Base-by-base conservation (phyloP, 306 rosid genomes). In the Pyrus communis region DNA sequence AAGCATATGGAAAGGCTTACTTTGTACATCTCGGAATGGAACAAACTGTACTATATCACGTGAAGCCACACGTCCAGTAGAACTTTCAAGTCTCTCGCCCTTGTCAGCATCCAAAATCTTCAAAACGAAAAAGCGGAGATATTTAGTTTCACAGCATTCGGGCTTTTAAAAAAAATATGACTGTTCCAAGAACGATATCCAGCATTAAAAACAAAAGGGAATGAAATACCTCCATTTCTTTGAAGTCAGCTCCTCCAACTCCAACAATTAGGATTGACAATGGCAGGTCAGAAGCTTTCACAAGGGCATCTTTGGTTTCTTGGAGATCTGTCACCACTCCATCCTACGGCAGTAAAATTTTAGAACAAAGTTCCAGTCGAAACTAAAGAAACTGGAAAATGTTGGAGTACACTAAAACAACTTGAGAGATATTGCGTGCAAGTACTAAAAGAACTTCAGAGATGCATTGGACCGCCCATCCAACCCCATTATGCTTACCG, bases 291-390 rank as follows among this genome's bases (percentile, higher is more conserved):
- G 99, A 96, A 70, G 99, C 98, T 77, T 89, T 96, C 68, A 96
- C 97, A 12, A 96, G 84, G 38, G 99, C 99, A 71, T 96, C 99
- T 89, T 85, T 91, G 83, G 99, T 96, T 93, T 96, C 99, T 88
- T 96, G 99, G 79, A 93, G 97, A 89, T 96, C 99, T 69, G 99
- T 96, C 57, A 96, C 99, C 17, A 96, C 99, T 87, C 99, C 99
- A 83, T 96, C 99, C 99, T 96, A 84, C 21, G 57, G 77, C 69
- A 73, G 79, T 74, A 71, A 78, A 76, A 60, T 69, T 82, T 86
- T 83, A 78, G 77, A 69, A 63, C 52, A 77, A 75, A 67, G 28
- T 31, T 74, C 71, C 59, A 43, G 55, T 76, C 62, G 62, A 69
- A 60, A 69, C 59, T 33, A 40, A 75, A 77, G 54, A 71, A n/a